A percentile compares a stretch with the other conserved stretches of the same genome.
Evolutionary conservation across 768 basidiomycete species (phyloP).

Genomic region (Pisolithus sp.): DNA sequence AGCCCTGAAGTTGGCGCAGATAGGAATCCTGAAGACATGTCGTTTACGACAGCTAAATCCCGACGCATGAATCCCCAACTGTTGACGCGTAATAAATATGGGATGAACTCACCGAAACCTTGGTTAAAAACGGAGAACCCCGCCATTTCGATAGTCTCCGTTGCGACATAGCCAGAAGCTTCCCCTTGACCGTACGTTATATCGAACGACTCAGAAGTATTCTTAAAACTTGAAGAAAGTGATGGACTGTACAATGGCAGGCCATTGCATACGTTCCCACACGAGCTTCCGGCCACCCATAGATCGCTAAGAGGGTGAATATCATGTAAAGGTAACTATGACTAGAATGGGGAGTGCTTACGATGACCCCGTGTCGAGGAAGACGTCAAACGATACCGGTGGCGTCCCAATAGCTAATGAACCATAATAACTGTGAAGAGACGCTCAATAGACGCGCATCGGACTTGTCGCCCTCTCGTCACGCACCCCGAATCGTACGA

Average conservation of each 20-base stretch:
- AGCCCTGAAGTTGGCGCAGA: constrained; percentile 43
- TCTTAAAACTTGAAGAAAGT: constrained; percentile 32
- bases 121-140: constrained; percentile 46
- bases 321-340: neutral
- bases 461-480: neutral
- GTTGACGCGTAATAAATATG: neutral
- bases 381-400: constrained; percentile 37
- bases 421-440: constrained; percentile 29
- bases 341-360: constrained; percentile 8
- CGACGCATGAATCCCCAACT: neutral
- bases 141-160: constrained; percentile 45
- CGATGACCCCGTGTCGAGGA: constrained; percentile 49
- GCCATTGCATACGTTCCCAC: constrained; percentile 25
- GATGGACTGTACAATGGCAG: constrained; percentile 27
- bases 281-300: constrained; percentile 40
- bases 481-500: constrained; percentile 56
- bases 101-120: constrained; percentile 29
- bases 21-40: constrained; percentile 33
- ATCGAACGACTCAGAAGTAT: constrained; percentile 30
- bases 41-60: constrained; percentile 33
- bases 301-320: constrained; percentile 31
- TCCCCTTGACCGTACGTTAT: constrained; percentile 45
- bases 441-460: constrained; percentile 1
- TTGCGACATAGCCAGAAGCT: constrained; percentile 38
- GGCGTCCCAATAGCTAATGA: constrained; percentile 42